Base-by-base conservation (phyloP, 78 protist genomes). In the Speleostelium caveatum region DNA sequence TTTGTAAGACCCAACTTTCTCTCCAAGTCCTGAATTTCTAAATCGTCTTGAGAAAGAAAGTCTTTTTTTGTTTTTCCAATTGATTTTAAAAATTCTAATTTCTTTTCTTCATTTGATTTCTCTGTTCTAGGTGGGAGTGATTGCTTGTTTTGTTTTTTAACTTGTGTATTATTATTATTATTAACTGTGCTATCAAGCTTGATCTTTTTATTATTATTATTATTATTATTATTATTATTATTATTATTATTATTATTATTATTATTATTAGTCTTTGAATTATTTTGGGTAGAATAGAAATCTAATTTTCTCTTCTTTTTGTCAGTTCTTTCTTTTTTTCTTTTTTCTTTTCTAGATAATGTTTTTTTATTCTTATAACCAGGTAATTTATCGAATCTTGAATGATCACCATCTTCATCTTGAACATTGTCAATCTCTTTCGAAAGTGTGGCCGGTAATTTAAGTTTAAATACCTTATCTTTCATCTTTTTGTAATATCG, bases 261-360 rank as follows among this genome's bases (percentile, higher is more conserved):
- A n/a, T n/a, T n/a, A n/a, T n/a, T n/a, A n/a, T n/a, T n/a, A n/a
- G n/a, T 6, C 2, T 28, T 53, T 10, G 17, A 39, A 10, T 45
- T 33, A 30, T 33, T 55, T 26, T 68, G 38, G 2, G 7, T 42
- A 4, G 51, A 36, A 56, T 58, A 60, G 24, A 61, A 79, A 38
- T 56, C 65, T 30, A 17, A 41, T 56, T 67, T 79, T 79, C 76
- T 79, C 53, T 79, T 67, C 41, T 79, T 79, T 58, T 79, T 79
- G 2, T 79, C 69, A 36, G 53, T 63, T 56, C 65, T 79, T 58
- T 56, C 53, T 39, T 38, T n/a, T 56, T 79, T 67, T 79, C 89
- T 79, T 39, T 67, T 56, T 26, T 67, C 55, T 39, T 79, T 79
- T 68, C 89, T 79, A 26, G 58, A 36, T 16, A 67, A 19, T 39